Base-by-base conservation (phyloP, 805 yeast species). In the Lipomyces orientalis region DNA sequence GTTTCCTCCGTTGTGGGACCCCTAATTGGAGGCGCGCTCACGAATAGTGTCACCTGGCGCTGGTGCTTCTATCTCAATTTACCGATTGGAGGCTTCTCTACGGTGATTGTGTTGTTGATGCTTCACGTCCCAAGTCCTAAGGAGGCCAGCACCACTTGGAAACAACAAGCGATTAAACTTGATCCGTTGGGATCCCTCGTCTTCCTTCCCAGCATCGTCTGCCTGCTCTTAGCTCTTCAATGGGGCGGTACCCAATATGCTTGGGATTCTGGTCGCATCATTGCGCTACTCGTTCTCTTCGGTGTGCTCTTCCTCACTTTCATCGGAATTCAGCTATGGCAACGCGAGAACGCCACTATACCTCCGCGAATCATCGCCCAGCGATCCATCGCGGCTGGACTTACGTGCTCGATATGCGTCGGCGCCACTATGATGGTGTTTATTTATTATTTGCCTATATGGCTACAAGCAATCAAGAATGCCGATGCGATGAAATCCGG, bases 1-100 rank as follows among this genome's bases (percentile, higher is more conserved):
- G 58, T 77, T 3, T 76, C 77, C 6, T 84, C 84, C 70, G 82
- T 84, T 1, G 73, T 83, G 22, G 90, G 88, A 0, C 89, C 90
- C 0, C 81, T 87, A 54, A 68, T 85, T 8, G 84, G 87, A 77
- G 83, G 87, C 51, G 85, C 81, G 0, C 83, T 85, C 71, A 80
- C 85, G 9, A 75, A 78, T 61, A 73, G 74, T 58, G 77, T 81
- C 8, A 74, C 75, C 1, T 87, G 90, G 89, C 79, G 86, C 65
- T 81, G 84, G 72, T 83, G 85, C 65, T 87, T 84, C 73, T 84
- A 83, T 72, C 69, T 83, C 62, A 76, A 83, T 72, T 75, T 83
- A 31, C 86, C 81, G 8, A 62, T 73, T 10, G 76, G 75, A 10
- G 35, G 82, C 75, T 14, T 73, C 74, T 49, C 75, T 74, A 10